These are phyloP conservation scores for Leccinum boreale DNA, from an alignment of 768 basidiomycete genomes.

Conservation along the genomic window DNA sequence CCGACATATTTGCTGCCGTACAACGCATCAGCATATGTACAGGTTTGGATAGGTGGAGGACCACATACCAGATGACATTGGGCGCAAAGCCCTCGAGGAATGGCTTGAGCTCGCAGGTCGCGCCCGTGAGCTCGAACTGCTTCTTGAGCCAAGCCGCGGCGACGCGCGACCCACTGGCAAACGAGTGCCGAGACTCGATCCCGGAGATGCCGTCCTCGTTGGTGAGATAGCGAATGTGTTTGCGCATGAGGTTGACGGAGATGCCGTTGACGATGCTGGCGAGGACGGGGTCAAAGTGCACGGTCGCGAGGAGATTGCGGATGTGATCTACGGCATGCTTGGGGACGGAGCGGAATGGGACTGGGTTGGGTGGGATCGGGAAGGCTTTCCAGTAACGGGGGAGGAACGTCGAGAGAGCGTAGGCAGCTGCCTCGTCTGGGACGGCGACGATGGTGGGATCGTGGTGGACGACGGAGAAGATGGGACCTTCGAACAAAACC, in stretches of 20 bases:
- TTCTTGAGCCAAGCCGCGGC: constrained; percentile 48
- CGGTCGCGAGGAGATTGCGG: constrained; percentile 48
- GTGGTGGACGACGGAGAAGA: constrained; percentile 41
- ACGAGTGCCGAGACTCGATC: constrained; percentile 81
- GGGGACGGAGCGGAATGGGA: constrained; percentile 55
- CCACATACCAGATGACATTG: constrained; percentile 75
- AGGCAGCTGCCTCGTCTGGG: constrained; percentile 34
- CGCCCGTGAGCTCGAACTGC: constrained; percentile 72
- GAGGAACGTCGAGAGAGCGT: constrained; percentile 55
- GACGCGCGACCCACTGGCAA: constrained; percentile 54
- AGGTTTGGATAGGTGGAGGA: neutral
- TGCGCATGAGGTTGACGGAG: constrained; percentile 59
- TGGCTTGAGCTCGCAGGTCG: constrained; percentile 59
- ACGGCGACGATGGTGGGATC: constrained; percentile 43
- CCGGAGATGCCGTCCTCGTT: constrained; percentile 75
- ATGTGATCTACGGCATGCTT: constrained; percentile 52
- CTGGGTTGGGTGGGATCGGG: constrained; percentile 50
- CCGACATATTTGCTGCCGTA: constrained; percentile 49
- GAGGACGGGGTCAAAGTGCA: constrained; percentile 69
- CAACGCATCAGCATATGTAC: neutral
- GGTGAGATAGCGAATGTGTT: constrained; percentile 78
- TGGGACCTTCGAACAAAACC: neutral
- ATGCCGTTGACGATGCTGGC: constrained; percentile 68
- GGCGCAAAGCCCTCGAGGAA: constrained; percentile 79
- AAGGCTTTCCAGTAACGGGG: constrained; percentile 74